phyloP scores from a whole-genome alignment of 805 yeast genomes.

The Starmerella vitae region DNA sequence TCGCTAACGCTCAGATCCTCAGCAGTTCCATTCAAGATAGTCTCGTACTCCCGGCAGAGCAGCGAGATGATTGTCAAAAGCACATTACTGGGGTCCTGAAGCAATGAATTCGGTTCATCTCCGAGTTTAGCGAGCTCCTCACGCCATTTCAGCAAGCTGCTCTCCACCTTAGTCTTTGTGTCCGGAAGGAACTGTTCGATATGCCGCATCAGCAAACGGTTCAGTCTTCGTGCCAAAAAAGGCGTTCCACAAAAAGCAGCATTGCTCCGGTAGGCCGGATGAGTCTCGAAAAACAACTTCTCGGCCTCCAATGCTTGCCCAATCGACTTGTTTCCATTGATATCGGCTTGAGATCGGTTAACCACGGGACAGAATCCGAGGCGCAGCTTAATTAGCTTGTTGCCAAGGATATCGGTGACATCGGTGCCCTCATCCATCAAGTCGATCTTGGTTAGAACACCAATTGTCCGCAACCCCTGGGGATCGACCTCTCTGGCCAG shows the following conservation, averaged over 20 bases:
- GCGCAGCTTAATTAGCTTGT: constrained; percentile 87
- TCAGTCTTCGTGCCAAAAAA: constrained; percentile 81
- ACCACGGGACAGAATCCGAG: constrained; percentile 95
- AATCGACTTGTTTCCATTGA: constrained; percentile 75
- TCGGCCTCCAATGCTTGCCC: constrained; percentile 78
- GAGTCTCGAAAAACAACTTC: constrained; percentile 66
- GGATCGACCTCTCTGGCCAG: constrained; percentile 97
- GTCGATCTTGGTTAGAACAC: constrained; percentile 91
- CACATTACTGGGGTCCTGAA: constrained; percentile 67
- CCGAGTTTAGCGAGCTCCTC: constrained; percentile 66
- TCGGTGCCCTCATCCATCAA: constrained; percentile 97
- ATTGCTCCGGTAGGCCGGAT: constrained; percentile 80
- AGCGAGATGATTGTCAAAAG: constrained; percentile 85
- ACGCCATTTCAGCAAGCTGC: constrained; percentile 71
- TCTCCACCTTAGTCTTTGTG: constrained; percentile 77
- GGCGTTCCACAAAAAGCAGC: constrained; percentile 99
- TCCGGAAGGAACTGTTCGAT: constrained; percentile 83
- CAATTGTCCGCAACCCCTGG: constrained; percentile 88
- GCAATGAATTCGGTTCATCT: constrained; percentile 47
- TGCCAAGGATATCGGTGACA: constrained; percentile 88
- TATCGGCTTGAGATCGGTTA: constrained; percentile 94
- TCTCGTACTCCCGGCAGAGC: constrained; percentile 80
- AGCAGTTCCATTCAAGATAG: constrained; percentile 83
- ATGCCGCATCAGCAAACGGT: constrained; percentile 76
- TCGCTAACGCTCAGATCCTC: constrained; percentile 80